phyloP scores from a whole-genome alignment of 208 protist genomes.

The Trypanosoma theileri region DNA sequence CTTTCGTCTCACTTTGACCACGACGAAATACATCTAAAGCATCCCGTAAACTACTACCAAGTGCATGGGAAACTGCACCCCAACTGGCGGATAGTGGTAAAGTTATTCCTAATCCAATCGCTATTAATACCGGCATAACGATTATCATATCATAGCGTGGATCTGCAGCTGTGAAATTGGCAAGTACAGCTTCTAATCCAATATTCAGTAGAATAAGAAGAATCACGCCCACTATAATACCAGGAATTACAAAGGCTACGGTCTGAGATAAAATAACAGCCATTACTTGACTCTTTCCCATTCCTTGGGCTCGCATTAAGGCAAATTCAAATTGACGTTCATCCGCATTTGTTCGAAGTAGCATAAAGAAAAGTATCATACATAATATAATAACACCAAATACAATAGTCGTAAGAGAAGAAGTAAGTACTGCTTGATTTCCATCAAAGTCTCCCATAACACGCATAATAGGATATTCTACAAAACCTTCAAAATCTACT shows the following conservation, averaged over 20 bases:
- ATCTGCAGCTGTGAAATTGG: constrained; percentile 49
- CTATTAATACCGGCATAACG: constrained; percentile 47
- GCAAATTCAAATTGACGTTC: constrained; percentile 97
- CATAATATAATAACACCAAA: constrained; percentile 87
- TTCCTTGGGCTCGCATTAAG: constrained; percentile 94
- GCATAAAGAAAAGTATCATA: constrained; percentile 87
- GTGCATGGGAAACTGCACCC: constrained; percentile 70
- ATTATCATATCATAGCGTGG: constrained; percentile 9
- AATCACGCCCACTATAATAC: constrained; percentile 69
- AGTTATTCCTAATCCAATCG: constrained; percentile 61
- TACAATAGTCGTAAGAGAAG: constrained; percentile 84
- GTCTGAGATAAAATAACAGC: constrained; percentile 78
- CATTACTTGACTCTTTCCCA: constrained; percentile 77
- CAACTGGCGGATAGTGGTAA: constrained; percentile 89
- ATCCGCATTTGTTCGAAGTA: constrained; percentile 93
- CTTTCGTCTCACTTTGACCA: constrained; percentile 79
- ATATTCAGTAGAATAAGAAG: constrained; percentile 70
- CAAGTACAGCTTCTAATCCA: constrained; percentile 59
- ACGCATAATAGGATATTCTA: constrained; percentile 59
- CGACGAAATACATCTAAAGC: constrained; percentile 94
- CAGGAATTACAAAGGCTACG: constrained; percentile 91
- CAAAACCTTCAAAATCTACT: constrained; percentile 40
- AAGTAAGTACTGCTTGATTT: constrained; percentile 79
- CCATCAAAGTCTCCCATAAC: constrained; percentile 63
- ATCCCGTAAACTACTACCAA: constrained; percentile 87